Percentiles rank a stretch among this genome's conserved stretches.
Evolutionary conservation across 495 filamentous ascomycete species (phyloP).

Genomic region (Physcia stellaris): DNA sequence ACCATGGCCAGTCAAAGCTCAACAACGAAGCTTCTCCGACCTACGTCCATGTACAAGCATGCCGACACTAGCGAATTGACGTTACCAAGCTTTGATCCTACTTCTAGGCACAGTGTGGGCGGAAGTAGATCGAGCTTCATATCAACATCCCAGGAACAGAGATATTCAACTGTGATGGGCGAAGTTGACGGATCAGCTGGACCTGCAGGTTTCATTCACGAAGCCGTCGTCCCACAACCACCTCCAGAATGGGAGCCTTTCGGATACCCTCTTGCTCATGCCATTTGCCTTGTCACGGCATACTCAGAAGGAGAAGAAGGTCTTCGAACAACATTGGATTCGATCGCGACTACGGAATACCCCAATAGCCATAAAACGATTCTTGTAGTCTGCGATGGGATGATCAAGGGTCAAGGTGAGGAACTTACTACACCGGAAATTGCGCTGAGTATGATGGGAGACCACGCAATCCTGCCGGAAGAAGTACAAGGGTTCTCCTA

Average conservation of each 20-base stretch:
- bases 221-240: conserved; percentile 92
- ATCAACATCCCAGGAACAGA: conserved; percentile 26
- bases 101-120: conserved; percentile 22
- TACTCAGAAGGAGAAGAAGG: conserved; percentile 95
- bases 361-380: conserved; percentile 98
- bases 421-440: conserved; percentile 79
- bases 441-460: conserved; percentile 84
- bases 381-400: conserved; percentile 89
- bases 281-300: conserved; percentile 88
- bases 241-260: conserved; percentile 94
- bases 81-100: conserved; percentile 31
- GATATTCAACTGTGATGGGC: conserved; percentile 40
- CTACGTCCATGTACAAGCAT: conserved; percentile 54
- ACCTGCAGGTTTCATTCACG: conserved; percentile 86
- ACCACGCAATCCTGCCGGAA: conserved; percentile 61
- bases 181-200: conserved; percentile 57
- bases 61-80: conserved; percentile 54
- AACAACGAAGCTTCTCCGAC: conserved; percentile 56
- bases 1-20: conserved; percentile 95
- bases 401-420: conserved; percentile 96
- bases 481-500: conserved; percentile 87
- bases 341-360: conserved; percentile 94
- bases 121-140: conserved; percentile 42
- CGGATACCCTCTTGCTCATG: conserved; percentile 85
- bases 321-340: conserved; percentile 86